Base-by-base conservation (phyloP, 345 rosid genomes). In the Arabis alpina region DNA sequence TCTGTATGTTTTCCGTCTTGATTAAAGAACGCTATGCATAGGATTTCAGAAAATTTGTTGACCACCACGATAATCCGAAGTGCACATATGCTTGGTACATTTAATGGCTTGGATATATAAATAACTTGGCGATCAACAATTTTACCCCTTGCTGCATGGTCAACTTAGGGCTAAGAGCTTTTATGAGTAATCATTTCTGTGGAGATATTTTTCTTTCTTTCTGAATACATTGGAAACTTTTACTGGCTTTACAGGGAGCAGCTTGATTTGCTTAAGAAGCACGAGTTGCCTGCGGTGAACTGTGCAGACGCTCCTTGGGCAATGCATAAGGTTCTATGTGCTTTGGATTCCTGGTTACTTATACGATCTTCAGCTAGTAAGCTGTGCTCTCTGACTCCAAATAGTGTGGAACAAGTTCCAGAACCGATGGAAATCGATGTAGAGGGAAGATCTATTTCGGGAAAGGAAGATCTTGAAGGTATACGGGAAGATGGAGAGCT, bases 401-500 rank as follows among this genome's bases (percentile, higher is more conserved):
- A 34, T 71, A 78, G 61, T 52, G 67, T 64, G 49, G 85, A 84
- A 61, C 84, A 82, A 69, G 75, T 80, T 73, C 75, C 73, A 77
- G 93, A 88, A 74, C 85, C 79, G 52, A 75, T 81, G 76, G 92
- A 86, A 24, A 80, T 82, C 49, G 90, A 80, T 66, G 62, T 60
- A 63, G 81, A 87, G 54, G 87, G 83, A 72, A 83, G 85, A 78
- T 52, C 87, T 58, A 72, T 74, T 68, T 66, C 77, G 70, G 81
- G 86, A 39, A 93, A 81, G 74, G 88, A 82, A 74, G 96, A 82
- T 73, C 71, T 65, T 9, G 96, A 86, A 80, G 68, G 85, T 78
- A 68, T 74, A 5, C 81, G 88, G 75, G 99, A 91, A 79, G 98
- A 94, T 68, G 99, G 96, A 73, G 98, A 94, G 82, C 96, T 94